A percentile compares a stretch with the other conserved stretches of the same genome.
Conservation (phyloP, 2,329 filamentous ascomycete species). For the Colletotrichum neosansevieriae region DNA sequence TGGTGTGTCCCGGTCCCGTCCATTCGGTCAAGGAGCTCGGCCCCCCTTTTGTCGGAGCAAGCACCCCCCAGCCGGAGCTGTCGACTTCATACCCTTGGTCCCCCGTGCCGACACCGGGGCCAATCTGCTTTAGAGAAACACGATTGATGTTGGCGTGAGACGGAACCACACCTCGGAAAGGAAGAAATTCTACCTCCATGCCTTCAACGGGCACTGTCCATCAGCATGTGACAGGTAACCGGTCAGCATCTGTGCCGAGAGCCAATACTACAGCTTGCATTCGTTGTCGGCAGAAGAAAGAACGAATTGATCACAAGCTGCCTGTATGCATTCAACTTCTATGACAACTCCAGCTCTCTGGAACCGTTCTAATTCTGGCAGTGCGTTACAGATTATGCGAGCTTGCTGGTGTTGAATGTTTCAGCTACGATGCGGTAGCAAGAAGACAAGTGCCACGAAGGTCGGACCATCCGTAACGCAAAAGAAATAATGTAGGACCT, state of each 20-base stretch:
- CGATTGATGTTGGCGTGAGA: too few species aligned
- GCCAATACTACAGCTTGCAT: not conserved
- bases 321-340: not conserved
- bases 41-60: too few species aligned
- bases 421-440: not conserved
- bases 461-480: not conserved
- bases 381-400: slow-evolving; percentile 1
- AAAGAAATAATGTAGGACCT: not conserved
- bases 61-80: too few species aligned
- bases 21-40: not conserved
- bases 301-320: not conserved
- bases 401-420: slow-evolving; percentile 7
- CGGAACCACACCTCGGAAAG: too few species aligned
- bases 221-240: not conserved
- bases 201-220: not conserved
- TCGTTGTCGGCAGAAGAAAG: slow-evolving; percentile 9
- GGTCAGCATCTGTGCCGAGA: not conserved
- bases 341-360: not conserved
- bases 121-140: too few species aligned
- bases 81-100: too few species aligned
- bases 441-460: slow-evolving; percentile 12
- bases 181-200: not conserved
- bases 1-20: too few species aligned
- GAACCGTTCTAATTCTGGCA: not conserved
- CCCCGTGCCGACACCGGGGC: too few species aligned